Evolutionary conservation across 495 filamentous ascomycete genomes (phyloP).

Genomic region (Hamigera avellanea): DNA sequence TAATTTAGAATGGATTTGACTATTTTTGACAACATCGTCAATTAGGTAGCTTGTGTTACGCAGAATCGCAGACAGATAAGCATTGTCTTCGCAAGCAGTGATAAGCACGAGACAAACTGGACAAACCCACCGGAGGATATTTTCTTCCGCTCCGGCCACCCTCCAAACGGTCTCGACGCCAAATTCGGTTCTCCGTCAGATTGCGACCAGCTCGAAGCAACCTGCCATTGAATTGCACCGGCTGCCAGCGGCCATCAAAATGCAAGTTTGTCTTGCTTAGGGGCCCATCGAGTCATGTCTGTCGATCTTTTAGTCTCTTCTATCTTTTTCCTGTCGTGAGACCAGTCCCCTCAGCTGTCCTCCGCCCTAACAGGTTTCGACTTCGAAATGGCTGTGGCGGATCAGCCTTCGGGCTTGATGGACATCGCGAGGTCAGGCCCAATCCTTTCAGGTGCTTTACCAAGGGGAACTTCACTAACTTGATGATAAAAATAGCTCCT

Average conservation of each 20-base stretch:
- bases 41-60: no score
- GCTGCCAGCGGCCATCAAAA: not conserved
- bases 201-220: not conserved
- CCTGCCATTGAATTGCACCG: no score
- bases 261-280: conserved; percentile 3
- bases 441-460: not conserved
- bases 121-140: not conserved
- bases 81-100: no score
- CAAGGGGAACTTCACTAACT: not conserved
- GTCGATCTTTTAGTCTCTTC: conserved; percentile 2
- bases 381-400: conserved; percentile 23
- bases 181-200: conserved; percentile 7
- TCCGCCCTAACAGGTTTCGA: not conserved
- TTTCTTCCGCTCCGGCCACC: conserved; percentile 15
- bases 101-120: no score
- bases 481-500: conserved; percentile 39
- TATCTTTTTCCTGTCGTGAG: conserved; percentile 4
- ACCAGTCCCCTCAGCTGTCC: not conserved
- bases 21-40: no score
- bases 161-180: not conserved
- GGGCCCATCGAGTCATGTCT: conserved; percentile 11
- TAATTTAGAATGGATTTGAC: no score
- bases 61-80: no score
- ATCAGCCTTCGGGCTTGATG: conserved; percentile 33
- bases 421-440: conserved; percentile 30